These are phyloP conservation scores for Chlorophyllum brunneum DNA, from an alignment of 768 basidiomycete species.

Conservation along the genomic window DNA sequence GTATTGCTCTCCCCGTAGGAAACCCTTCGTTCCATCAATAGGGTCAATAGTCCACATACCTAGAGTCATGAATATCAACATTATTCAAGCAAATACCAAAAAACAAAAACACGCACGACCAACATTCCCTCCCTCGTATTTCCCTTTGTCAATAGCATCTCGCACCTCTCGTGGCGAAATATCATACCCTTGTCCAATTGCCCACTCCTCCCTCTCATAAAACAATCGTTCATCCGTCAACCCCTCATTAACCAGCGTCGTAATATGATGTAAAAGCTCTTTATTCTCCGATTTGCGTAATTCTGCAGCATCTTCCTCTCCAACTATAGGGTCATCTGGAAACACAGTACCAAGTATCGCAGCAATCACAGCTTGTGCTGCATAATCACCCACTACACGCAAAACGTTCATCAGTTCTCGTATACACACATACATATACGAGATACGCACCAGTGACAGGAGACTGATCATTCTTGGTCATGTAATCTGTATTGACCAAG, in stretches of 20 bases:
- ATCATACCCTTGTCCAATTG: conserved; percentile 57
- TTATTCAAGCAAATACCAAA: background rate
- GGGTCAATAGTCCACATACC: conserved; percentile 88
- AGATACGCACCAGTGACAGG: conserved; percentile 72
- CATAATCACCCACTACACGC: conserved; percentile 80
- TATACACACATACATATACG: background rate
- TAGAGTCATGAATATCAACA: conserved; percentile 21
- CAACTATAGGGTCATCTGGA: conserved; percentile 85
- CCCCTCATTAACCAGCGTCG: conserved; percentile 79
- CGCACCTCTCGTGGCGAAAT: conserved; percentile 60
- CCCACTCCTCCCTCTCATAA: conserved; percentile 68
- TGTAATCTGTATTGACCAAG: conserved; percentile 79
- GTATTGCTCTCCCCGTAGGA: conserved; percentile 89
- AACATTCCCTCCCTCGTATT: conserved; percentile 59
- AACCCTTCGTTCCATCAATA: conserved; percentile 93
- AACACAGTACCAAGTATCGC: conserved; percentile 74
- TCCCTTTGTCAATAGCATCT: conserved; percentile 84
- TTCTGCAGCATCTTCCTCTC: conserved; percentile 90
- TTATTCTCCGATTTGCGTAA: conserved; percentile 48
- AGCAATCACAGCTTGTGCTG: conserved; percentile 90
- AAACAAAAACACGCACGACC: conserved; percentile 56
- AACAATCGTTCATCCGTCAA: conserved; percentile 49
- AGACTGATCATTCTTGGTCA: conserved; percentile 88
- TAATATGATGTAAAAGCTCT: conserved; percentile 59
- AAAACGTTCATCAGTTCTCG: background rate